These are phyloP conservation scores for Globisporangium echinulatum DNA, from an alignment of 352 stramenopile species.

Conservation along the genomic window DNA sequence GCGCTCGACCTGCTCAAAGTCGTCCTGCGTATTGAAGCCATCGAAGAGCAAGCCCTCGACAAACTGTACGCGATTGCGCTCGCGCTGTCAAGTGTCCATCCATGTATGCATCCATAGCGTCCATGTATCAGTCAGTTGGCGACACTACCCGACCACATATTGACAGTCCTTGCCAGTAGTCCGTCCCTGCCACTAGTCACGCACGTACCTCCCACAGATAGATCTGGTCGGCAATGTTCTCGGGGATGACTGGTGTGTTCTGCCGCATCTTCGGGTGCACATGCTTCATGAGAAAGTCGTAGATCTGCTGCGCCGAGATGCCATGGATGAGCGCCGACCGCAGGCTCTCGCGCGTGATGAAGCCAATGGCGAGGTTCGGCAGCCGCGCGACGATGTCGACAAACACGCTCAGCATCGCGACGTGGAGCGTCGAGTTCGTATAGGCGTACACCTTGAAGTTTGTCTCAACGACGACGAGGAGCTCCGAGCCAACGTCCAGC, in stretches of 20 bases:
- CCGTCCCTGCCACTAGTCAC: no score
- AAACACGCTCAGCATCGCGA: constrained; percentile 91
- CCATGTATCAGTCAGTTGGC: not conserved
- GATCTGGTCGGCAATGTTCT: constrained; percentile 89
- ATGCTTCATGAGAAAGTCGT: constrained; percentile 89
- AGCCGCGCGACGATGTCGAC: constrained; percentile 86
- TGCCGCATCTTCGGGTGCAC: constrained; percentile 76
- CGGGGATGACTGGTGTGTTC: constrained; percentile 73
- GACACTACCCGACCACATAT: no score
- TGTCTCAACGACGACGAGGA: constrained; percentile 84
- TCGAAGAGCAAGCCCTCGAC: constrained; percentile 81
- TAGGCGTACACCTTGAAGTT: constrained; percentile 93
- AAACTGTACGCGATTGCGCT: constrained; percentile 86
- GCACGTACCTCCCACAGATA: constrained; percentile 82
- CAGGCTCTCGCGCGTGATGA: constrained; percentile 88
- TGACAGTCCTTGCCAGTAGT: no score
- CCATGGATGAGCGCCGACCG: constrained; percentile 84
- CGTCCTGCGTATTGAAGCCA: constrained; percentile 76
- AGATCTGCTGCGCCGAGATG: constrained; percentile 89
- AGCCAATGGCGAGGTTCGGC: constrained; percentile 87
- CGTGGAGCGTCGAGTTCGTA: constrained; percentile 84
- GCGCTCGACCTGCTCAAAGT: constrained; percentile 72
- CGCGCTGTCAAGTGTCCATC: constrained; percentile 19
- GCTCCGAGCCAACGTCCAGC: constrained; percentile 28
- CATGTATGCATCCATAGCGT: not conserved